Percentiles rank a stretch among this genome's conserved stretches.
These are phyloP conservation scores for Penicillium vulpinum DNA, from an alignment of 2,329 filamentous ascomycete species.

Conservation along the genomic window DNA sequence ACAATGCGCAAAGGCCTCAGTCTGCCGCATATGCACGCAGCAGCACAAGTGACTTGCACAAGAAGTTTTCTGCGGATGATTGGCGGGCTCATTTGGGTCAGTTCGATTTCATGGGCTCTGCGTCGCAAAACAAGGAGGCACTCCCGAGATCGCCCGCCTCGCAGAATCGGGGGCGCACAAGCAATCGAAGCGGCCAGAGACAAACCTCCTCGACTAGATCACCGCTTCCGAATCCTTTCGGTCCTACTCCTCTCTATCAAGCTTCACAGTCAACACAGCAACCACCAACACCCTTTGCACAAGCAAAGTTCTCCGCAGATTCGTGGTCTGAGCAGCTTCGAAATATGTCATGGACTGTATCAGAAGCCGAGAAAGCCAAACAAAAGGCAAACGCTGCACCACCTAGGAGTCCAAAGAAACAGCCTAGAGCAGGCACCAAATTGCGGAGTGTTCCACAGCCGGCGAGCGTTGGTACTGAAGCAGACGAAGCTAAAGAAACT, in stretches of 20 bases:
- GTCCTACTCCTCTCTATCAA: slow-evolving; percentile 12
- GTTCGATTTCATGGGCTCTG: slow-evolving; percentile 40
- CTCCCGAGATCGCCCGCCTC: slow-evolving; percentile 19
- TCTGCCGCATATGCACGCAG: slow-evolving; percentile 33
- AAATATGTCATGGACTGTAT: slow-evolving; percentile 34
- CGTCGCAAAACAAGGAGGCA: slow-evolving; percentile 24
- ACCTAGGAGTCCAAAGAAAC: slow-evolving; percentile 39
- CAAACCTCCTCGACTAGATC: slow-evolving; percentile 18
- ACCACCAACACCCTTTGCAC: slow-evolving; percentile 33
- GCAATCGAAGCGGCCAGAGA: slow-evolving; percentile 22
- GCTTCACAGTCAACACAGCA: slow-evolving; percentile 16
- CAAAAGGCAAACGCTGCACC: slow-evolving; percentile 28
- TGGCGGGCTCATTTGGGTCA: slow-evolving; percentile 41
- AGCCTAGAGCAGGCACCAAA: slow-evolving; percentile 29
- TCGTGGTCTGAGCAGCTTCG: slow-evolving; percentile 42
- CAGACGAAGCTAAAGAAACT: slow-evolving; percentile 39
- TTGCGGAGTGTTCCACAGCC: slow-evolving; percentile 33
- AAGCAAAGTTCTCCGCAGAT: slow-evolving; percentile 40
- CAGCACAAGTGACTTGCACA: slow-evolving; percentile 36
- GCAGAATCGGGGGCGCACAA: slow-evolving; percentile 24
- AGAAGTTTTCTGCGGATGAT: slow-evolving; percentile 45
- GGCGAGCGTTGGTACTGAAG: slow-evolving; percentile 41
- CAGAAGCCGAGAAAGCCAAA: slow-evolving; percentile 30
- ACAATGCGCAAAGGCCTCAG: slow-evolving; percentile 2
- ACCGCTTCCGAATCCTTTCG: slow-evolving; percentile 22